Evolutionary conservation across 2,329 filamentous ascomycete species (phyloP).

Genomic region (Capronia epimyces): DNA sequence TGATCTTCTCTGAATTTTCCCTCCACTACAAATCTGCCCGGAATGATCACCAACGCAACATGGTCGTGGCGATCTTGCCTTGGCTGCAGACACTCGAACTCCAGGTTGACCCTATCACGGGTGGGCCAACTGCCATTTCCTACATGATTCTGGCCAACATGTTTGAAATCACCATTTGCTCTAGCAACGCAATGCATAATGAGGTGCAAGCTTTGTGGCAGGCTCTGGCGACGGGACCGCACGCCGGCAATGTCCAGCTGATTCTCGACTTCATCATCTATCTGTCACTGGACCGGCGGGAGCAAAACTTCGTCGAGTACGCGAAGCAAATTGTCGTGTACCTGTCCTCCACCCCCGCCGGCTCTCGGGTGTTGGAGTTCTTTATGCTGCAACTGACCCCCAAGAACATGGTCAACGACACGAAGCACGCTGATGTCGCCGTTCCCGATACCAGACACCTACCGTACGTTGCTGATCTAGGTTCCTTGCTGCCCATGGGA

Average conservation of each 20-base stretch:
- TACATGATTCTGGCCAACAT: slow-evolving; percentile 94
- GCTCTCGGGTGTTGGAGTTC: slow-evolving; percentile 90
- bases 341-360: slow-evolving; percentile 75
- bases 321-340: slow-evolving; percentile 98
- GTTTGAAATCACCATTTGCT: slow-evolving; percentile 92
- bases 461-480: slow-evolving; percentile 84
- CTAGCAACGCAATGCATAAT: slow-evolving; percentile 80
- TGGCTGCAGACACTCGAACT: slow-evolving; percentile 96
- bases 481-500: slow-evolving; percentile 71
- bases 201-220: slow-evolving; percentile 98
- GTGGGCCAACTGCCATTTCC: slow-evolving; percentile 81
- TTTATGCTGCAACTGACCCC: slow-evolving; percentile 84
- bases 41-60: slow-evolving; percentile 79
- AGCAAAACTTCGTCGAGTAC: slow-evolving; percentile 97
- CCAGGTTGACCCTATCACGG: slow-evolving; percentile 76
- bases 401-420: slow-evolving; percentile 92
- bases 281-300: slow-evolving; percentile 83
- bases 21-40: slow-evolving; percentile 85
- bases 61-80: slow-evolving; percentile 87
- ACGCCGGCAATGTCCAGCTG: slow-evolving; percentile 87
- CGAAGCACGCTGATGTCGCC: slow-evolving; percentile 65
- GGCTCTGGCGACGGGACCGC: slow-evolving; percentile 84
- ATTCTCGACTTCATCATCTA: slow-evolving; percentile 95
- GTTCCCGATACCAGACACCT: slow-evolving; percentile 59
- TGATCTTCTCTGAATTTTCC: slow-evolving; percentile 93